Evolutionary conservation across 2,329 filamentous ascomycete species (phyloP).

Genomic region (Alternaria sp.): DNA sequence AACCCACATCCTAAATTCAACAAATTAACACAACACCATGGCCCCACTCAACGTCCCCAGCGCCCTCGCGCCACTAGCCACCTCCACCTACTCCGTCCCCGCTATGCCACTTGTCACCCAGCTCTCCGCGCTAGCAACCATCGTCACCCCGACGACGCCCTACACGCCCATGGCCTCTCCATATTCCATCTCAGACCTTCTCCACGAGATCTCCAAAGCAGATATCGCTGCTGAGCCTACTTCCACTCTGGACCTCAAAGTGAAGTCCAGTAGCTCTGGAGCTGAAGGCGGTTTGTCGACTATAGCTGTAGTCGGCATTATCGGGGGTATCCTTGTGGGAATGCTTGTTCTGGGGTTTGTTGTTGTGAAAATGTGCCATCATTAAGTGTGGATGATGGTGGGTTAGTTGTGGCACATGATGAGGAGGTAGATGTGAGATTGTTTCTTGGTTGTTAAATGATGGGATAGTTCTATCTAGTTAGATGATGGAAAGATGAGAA

Average conservation of each 20-base stretch:
- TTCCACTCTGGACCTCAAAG: neutral
- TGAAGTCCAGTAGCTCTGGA: neutral
- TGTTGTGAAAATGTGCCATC: neutral
- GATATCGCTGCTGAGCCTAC: neutral
- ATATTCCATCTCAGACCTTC: neutral
- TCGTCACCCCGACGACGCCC: neutral
- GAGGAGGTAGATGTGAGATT: neutral
- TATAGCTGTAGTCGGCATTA: neutral
- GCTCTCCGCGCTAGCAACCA: rapidly evolving
- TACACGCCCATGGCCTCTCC: neutral
- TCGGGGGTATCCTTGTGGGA: neutral
- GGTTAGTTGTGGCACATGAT: too few species aligned
- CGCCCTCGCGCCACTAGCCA: neutral
- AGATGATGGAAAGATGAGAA: neutral
- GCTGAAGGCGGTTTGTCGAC: neutral
- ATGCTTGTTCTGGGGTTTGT: rapidly evolving
- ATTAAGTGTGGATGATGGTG: neutral
- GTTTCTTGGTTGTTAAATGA: neutral
- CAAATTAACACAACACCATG: neutral
- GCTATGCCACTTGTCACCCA: neutral
- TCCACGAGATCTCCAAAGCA: neutral
- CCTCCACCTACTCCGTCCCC: neutral
- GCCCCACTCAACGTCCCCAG: neutral
- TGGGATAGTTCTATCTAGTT: too few species aligned
- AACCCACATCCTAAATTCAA: neutral